A percentile compares a stretch with the other conserved stretches of the same genome.
Evolutionary conservation across 768 basidiomycete species (phyloP).

Genomic region (Phanerochaete carnosa): DNA sequence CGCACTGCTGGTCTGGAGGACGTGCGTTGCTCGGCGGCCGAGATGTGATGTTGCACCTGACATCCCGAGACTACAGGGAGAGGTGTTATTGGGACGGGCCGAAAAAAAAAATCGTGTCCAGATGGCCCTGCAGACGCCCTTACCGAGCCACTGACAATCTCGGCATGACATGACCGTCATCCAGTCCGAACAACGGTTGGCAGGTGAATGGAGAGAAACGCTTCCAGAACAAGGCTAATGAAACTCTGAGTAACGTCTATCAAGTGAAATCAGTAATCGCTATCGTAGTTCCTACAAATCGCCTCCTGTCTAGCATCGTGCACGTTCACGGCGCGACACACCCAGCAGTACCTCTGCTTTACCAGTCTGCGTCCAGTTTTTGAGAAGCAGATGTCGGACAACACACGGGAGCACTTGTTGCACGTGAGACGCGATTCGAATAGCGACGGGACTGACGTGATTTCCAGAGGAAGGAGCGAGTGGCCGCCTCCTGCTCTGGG

Average conservation of each 20-base stretch:
- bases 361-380: too few species aligned
- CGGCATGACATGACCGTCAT: too few species aligned
- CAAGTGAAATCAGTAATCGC: not conserved
- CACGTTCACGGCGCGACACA: not conserved
- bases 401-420: not conserved
- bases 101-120: too few species aligned
- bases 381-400: not conserved
- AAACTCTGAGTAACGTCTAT: not conserved
- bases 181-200: too few species aligned
- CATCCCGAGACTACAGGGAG: too few species aligned
- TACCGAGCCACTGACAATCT: too few species aligned
- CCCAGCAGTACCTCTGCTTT: not conserved
- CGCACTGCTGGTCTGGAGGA: not conserved
- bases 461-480: not conserved
- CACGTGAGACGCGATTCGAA: not conserved
- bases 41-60: too few species aligned
- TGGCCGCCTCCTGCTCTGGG: not conserved
- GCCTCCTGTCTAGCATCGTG: not conserved
- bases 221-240: not conserved
- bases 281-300: not conserved
- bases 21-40: not conserved
- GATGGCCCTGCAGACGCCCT: too few species aligned
- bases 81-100: too few species aligned
- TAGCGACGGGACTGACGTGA: not conserved
- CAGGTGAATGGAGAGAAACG: too few species aligned